Base-by-base conservation (phyloP, 2,329 filamentous ascomycete genomes). In the Ophiosphaerella narmari region DNA sequence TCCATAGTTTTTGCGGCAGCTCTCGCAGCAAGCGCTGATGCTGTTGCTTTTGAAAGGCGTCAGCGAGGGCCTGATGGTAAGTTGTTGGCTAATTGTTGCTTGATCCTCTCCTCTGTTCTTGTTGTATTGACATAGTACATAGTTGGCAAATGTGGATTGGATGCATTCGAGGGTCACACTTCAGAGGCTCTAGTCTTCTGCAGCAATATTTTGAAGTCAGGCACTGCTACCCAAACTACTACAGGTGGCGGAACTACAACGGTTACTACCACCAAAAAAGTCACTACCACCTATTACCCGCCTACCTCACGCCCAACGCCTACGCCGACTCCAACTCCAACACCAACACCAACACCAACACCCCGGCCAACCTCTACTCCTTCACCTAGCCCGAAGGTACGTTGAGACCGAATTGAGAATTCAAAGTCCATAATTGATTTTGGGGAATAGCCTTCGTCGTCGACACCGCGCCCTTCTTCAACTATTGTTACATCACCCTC, bases 91-190 rank as follows among this genome's bases (percentile, higher is more conserved):
- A 2, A 47, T n/a, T 6, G 40, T 16, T 35, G 11, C 9, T 23
- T 45, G 6, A 31, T 45, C 11, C 49, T 44, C 7, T 33, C 40
- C 26, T 31, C 14, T 26, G 29, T 9, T 13, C 36, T 44, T 24
- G 32, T 14, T 18, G 39, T 0, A 7, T 11, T 62, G 35, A 57
- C 43, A 16, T 7, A 7, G 9, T 38, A n/a, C 23, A 23, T 36
- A 67, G 65, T 67, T 12, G 39, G 21, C 23, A 46, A 59, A 12
- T 70, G 67, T 38, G 67, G 66, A 2, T 47, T 70, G 7, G 65
- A 67, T 39, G 59, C 64, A n/a, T 70, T 70, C 31, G 54, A 56
- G 16, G 67, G 65, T 9, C 66, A 69, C 46, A 65, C 64, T 6
- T 53, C 64, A 1, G 67, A 70, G 48, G 67, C 67, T 9, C 47